Evolutionary conservation across 1,284 basidiomycete species (phyloP).

Genomic region (Tranzscheliella williamsii): DNA sequence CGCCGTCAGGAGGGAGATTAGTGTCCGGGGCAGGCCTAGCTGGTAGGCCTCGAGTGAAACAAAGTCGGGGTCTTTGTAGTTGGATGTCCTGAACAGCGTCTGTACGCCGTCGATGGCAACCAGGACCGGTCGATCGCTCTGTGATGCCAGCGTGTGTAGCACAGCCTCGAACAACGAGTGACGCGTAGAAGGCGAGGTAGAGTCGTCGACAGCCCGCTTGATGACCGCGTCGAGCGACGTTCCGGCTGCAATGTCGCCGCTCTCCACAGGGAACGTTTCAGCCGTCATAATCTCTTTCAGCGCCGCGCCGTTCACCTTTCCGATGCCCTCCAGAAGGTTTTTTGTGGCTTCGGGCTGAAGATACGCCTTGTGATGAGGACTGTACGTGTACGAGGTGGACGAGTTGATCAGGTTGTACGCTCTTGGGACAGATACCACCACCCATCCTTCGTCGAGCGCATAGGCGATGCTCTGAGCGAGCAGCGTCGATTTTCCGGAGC

Average conservation of each 20-base stretch:
- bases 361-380: slow-evolving; percentile 75
- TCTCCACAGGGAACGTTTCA: slow-evolving; percentile 23
- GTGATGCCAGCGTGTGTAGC: slow-evolving; percentile 70
- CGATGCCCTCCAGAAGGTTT: slow-evolving; percentile 58
- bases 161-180: slow-evolving; percentile 71
- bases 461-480: slow-evolving; percentile 80
- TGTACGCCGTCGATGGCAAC: slow-evolving; percentile 87
- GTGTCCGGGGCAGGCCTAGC: slow-evolving; percentile 73
- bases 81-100: slow-evolving; percentile 72
- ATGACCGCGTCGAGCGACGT: slow-evolving; percentile 36
- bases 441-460: slow-evolving; percentile 73
- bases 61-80: slow-evolving; percentile 80
- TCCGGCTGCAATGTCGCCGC: slow-evolving; percentile 9
- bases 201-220: slow-evolving; percentile 16
- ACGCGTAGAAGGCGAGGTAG: slow-evolving; percentile 10
- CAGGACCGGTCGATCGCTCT: slow-evolving; percentile 74
- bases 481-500: slow-evolving; percentile 81
- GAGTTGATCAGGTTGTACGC: slow-evolving; percentile 78
- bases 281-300: slow-evolving; percentile 21
- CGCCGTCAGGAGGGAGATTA: slow-evolving; percentile 38
- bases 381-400: slow-evolving; percentile 75
- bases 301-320: slow-evolving; percentile 57
- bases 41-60: slow-evolving; percentile 75
- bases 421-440: slow-evolving; percentile 86
- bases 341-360: slow-evolving; percentile 69